Evolutionary conservation across 148 eudicot species (phyloP).

Genomic region (Dysphania ambrosioides): DNA sequence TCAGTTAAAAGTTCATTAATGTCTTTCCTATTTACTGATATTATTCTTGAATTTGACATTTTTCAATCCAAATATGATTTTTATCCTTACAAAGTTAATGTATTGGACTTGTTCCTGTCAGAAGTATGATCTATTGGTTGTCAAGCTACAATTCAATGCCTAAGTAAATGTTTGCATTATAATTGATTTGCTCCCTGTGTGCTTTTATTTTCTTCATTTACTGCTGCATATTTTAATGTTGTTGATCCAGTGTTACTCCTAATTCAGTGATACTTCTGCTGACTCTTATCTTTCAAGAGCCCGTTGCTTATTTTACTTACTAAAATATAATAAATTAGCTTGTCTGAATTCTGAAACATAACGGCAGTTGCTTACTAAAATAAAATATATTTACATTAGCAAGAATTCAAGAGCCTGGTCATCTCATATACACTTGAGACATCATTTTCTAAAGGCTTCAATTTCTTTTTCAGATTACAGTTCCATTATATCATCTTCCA

Average conservation of each 20-base stretch:
- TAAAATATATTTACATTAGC: neutral
- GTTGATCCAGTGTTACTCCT: neutral
- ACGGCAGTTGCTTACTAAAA: neutral
- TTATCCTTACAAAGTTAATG: neutral
- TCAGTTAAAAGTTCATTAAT: slow-evolving; percentile 5
- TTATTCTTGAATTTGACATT: slow-evolving; percentile 14
- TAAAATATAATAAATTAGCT: too few species aligned
- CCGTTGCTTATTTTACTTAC: too few species aligned
- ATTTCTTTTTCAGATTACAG: neutral
- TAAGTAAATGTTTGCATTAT: neutral
- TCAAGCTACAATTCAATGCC: neutral
- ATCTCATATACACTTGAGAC: neutral
- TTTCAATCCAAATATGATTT: neutral
- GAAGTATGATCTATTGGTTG: neutral
- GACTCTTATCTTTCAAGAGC: too few species aligned
- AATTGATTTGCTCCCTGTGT: neutral
- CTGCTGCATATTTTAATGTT: neutral
- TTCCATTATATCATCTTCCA: neutral
- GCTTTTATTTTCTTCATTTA: neutral
- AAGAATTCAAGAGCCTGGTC: neutral
- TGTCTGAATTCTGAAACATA: neutral
- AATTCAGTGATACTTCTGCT: neutral
- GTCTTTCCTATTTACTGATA: neutral
- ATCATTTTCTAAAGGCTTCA: neutral
- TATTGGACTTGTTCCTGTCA: neutral